phyloP scores from a whole-genome alignment of 2,329 filamentous ascomycete genomes.

The Dichotomopilus funicola region DNA sequence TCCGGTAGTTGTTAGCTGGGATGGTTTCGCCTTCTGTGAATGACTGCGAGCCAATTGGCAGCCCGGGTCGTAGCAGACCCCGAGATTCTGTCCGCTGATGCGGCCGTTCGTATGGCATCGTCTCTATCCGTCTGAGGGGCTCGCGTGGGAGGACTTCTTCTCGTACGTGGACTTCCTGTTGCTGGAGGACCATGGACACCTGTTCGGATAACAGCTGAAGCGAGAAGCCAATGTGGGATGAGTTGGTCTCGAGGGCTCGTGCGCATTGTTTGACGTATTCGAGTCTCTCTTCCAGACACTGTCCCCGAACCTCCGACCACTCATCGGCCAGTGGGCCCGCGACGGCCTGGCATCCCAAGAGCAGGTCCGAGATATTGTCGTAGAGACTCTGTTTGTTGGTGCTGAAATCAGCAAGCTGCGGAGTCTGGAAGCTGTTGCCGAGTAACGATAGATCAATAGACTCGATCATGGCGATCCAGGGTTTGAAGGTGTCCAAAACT shows the following conservation, averaged over 20 bases:
- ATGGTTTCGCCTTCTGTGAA: slow-evolving; percentile 55
- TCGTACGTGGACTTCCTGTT: slow-evolving; percentile 39
- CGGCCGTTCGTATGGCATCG: slow-evolving; percentile 47
- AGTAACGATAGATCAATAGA: slow-evolving; percentile 82
- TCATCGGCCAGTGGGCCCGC: slow-evolving; percentile 87
- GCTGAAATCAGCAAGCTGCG: slow-evolving; percentile 79
- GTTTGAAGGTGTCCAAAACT: slow-evolving; percentile 81
- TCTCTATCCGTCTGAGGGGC: slow-evolving; percentile 50
- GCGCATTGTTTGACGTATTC: slow-evolving; percentile 72
- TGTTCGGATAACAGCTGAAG: slow-evolving; percentile 82
- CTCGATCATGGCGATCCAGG: slow-evolving; percentile 85
- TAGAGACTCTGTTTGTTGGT: slow-evolving; percentile 90
- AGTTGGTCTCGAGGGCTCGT: slow-evolving; percentile 76
- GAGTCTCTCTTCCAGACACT: slow-evolving; percentile 80
- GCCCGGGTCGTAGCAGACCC: slow-evolving; percentile 39
- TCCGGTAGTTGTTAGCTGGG: slow-evolving; percentile 45
- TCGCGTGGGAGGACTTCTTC: slow-evolving; percentile 44
- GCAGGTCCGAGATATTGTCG: slow-evolving; percentile 83
- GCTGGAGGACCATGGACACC: slow-evolving; percentile 52
- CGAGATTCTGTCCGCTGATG: slow-evolving; percentile 56
- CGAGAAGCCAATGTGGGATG: slow-evolving; percentile 81
- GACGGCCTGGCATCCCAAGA: slow-evolving; percentile 84
- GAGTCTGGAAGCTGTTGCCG: slow-evolving; percentile 71
- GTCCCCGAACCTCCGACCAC: slow-evolving; percentile 87
- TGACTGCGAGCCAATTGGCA: slow-evolving; percentile 50